Conservation (phyloP, 306 rosid species). For the Cercis canadensis region DNA sequence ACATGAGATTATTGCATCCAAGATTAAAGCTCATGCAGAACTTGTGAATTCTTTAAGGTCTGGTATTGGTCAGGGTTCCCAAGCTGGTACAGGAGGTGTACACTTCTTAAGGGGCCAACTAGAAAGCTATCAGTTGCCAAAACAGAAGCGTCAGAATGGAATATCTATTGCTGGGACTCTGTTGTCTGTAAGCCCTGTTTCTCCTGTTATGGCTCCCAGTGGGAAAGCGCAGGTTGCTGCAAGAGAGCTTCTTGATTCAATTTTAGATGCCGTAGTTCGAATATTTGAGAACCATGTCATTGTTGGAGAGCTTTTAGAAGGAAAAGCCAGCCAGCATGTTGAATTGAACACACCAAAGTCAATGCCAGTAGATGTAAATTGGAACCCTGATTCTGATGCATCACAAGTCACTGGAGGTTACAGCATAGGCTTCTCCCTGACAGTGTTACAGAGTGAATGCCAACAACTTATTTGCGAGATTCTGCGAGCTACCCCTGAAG, state of each 20-base stretch:
- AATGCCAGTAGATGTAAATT: slow-evolving; percentile 62
- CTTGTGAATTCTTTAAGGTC: slow-evolving; percentile 70
- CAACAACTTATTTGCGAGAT: slow-evolving; percentile 99
- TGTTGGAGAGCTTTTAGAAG: slow-evolving; percentile 92
- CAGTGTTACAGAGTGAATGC: slow-evolving; percentile 99
- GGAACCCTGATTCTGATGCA: slow-evolving; percentile 87
- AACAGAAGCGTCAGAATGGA: slow-evolving; percentile 91
- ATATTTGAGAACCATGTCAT: slow-evolving; percentile 94
- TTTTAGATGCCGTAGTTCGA: slow-evolving; percentile 80
- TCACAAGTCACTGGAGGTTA: slow-evolving; percentile 97
- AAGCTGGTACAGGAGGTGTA: slow-evolving; percentile 59
- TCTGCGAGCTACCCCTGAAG: slow-evolving; percentile 99
- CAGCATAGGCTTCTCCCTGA: slow-evolving; percentile 89
- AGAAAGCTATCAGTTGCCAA: slow-evolving; percentile 79
- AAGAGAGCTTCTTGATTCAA: slow-evolving; percentile 86
- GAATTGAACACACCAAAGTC: slow-evolving; percentile 84
- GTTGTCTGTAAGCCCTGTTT: slow-evolving; percentile 94
- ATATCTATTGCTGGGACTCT: slow-evolving; percentile 76
- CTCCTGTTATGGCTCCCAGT: slow-evolving; percentile 91
- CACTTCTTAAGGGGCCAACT: slow-evolving; percentile 84
- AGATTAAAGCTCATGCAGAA: slow-evolving; percentile 80
- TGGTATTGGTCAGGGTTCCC: slow-evolving; percentile 65
- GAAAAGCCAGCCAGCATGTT: slow-evolving; percentile 66
- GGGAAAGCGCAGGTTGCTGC: slow-evolving; percentile 93
- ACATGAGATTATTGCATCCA: slow-evolving; percentile 87